Conservation (phyloP, 176 grass and related monocot genomes). For the Stipa capillata region DNA sequence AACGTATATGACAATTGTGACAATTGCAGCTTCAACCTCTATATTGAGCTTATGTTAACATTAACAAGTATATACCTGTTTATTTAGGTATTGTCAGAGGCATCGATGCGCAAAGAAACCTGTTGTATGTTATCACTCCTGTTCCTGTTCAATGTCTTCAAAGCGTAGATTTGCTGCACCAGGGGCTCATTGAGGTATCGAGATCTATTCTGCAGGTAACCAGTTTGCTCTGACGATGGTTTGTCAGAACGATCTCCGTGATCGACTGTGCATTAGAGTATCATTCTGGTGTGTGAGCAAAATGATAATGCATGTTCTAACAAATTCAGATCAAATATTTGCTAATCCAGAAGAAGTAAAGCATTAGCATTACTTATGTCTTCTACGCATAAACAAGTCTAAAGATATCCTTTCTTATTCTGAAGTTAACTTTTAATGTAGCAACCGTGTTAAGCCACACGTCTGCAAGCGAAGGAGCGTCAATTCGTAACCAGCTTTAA, state of each 20-base stretch:
- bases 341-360: neutral
- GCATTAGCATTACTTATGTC: neutral
- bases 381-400: neutral
- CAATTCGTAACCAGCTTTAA: no score
- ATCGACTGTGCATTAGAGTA: neutral
- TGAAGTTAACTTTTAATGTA: no score
- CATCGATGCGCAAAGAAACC: constrained; percentile 49
- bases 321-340: neutral
- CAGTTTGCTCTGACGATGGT: neutral
- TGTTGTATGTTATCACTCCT: constrained; percentile 78
- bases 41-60: neutral
- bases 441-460: no score
- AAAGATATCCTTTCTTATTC: neutral
- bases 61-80: neutral
- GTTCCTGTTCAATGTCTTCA: constrained; percentile 51
- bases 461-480: no score
- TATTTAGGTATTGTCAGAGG: constrained; percentile 87
- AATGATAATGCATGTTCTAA: neutral
- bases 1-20: neutral
- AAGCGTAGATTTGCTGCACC: constrained; percentile 73
- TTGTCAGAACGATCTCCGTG: neutral
- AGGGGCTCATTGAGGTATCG: constrained; percentile 87
- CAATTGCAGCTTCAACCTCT: neutral
- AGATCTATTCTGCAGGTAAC: constrained; percentile 61
- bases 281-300: neutral